These are phyloP conservation scores for Globisporangium cederbergense DNA, from an alignment of 352 stramenopile species.

Conservation along the genomic window DNA sequence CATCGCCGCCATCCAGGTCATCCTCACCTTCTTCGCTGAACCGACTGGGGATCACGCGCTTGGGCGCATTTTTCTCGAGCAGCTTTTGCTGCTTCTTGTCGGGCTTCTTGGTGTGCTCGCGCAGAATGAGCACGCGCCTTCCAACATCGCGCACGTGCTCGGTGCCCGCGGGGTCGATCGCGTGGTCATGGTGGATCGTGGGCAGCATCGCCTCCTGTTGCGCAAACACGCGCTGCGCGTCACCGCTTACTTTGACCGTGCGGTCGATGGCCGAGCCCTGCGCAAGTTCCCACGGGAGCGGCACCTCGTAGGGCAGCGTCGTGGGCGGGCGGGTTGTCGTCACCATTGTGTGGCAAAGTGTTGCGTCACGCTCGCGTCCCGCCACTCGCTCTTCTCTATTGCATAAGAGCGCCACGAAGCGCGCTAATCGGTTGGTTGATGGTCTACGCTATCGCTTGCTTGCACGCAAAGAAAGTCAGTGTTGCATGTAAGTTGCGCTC, in stretches of 20 bases:
- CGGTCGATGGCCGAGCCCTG: slow-evolving; percentile 46
- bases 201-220: slow-evolving; percentile 56
- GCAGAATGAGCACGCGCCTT: slow-evolving; percentile 45
- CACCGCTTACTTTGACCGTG: slow-evolving; percentile 44
- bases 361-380: not conserved
- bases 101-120: slow-evolving; percentile 35
- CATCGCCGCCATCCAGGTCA: slow-evolving; percentile 21
- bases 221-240: slow-evolving; percentile 49
- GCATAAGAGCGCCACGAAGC: not conserved
- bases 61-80: slow-evolving; percentile 22
- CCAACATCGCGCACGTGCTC: slow-evolving; percentile 66
- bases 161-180: slow-evolving; percentile 25
- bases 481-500: not conserved
- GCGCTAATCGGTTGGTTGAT: not conserved
- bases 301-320: slow-evolving; percentile 38
- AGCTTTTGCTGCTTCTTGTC: slow-evolving; percentile 27
- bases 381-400: not conserved
- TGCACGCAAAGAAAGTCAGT: not conserved
- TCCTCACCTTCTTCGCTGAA: slow-evolving; percentile 36
- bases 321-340: not conserved
- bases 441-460: not conserved
- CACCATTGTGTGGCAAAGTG: not conserved
- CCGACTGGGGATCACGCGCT: slow-evolving; percentile 53
- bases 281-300: slow-evolving; percentile 49
- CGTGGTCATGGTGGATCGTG: slow-evolving; percentile 48